These are phyloP conservation scores for Solanum chacoense DNA, from an alignment of 305 asterid species.

Conservation along the genomic window DNA sequence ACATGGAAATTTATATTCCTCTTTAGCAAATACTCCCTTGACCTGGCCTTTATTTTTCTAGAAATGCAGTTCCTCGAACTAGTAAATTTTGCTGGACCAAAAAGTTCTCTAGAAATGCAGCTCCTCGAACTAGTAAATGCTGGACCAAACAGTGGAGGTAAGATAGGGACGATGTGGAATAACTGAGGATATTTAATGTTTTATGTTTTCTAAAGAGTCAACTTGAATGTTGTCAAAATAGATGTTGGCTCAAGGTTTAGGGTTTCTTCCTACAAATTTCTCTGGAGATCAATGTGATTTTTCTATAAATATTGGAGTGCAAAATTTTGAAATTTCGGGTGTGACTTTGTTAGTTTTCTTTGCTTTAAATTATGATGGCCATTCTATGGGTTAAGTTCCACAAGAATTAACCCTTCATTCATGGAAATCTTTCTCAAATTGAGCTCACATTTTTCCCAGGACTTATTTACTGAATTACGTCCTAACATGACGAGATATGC, in stretches of 20 bases:
- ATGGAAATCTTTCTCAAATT: neutral
- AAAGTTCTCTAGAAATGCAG: neutral
- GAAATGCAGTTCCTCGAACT: neutral
- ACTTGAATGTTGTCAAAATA: neutral
- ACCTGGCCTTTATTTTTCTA: neutral
- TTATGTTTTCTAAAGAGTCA: no score
- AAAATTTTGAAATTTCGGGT: neutral
- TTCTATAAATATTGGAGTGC: neutral
- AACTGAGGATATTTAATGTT: no score
- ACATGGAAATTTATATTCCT: neutral
- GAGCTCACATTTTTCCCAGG: slow-evolving; percentile 33
- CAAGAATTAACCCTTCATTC: neutral
- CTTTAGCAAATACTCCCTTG: neutral
- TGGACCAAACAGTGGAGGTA: neutral
- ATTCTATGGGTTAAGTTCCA: neutral
- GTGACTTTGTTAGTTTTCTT: neutral
- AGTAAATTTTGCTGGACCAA: neutral
- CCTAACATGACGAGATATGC: slow-evolving; percentile 87
- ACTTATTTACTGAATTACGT: slow-evolving; percentile 80
- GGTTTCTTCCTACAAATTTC: neutral
- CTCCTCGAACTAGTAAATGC: neutral
- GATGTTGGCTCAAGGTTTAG: neutral
- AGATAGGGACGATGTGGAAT: neutral
- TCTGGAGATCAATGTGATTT: neutral
- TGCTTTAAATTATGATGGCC: neutral